Base-by-base conservation (phyloP, 1,139 yeast genomes). In the Candida tunisiensis region DNA sequence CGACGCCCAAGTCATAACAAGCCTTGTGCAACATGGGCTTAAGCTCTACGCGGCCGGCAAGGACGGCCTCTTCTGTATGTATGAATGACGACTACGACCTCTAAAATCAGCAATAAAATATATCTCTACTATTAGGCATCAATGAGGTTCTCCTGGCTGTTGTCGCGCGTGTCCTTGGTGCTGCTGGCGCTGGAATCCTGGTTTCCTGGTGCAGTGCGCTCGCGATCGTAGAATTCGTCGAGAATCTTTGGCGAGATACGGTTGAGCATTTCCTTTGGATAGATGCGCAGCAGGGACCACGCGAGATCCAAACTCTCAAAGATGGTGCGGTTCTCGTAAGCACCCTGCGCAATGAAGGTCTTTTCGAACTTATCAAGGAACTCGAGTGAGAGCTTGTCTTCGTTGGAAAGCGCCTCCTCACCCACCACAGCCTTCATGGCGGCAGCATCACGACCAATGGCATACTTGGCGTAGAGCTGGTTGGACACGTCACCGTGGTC, bases 401-500 rank as follows among this genome's bases (percentile, higher is more conserved):
- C 99, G 40, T 82, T 80, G 20, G 95, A 83, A 48, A 88, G 67
- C 22, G 99, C 98, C 59, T 88, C 99, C 59, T 88, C 99, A 70
- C 99, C 99, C 44, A 88, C 99, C 41, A 88, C 99, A n/a, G 98
- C 94, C 63, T 88, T 88, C 99, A 88, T 88, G 44, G 98, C 95
- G 28, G 98, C 98, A 18, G 98, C 99, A 60, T 88, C 99, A 61
- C 85, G 79, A 65, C 99, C 99, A 62, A 88, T 91, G 40, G 99
- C 99, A 53, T 88, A 88, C 57, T 88, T 88, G 47, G 99, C 99
- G 53, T 88, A 88, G 51, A 88, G 69, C 65, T 88, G 99, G 63
- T 91, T 91, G 20, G 96, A 88, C 34, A 88, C 98, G 62, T 88
- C 99, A 58, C 96, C 94, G 52, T 88, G 99, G 55, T 88, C 99